Percentiles rank a stretch among this genome's conserved stretches.
Evolutionary conservation across 1,284 basidiomycete species (phyloP).

Genomic region (Melanopsichium pennsylvanicum): DNA sequence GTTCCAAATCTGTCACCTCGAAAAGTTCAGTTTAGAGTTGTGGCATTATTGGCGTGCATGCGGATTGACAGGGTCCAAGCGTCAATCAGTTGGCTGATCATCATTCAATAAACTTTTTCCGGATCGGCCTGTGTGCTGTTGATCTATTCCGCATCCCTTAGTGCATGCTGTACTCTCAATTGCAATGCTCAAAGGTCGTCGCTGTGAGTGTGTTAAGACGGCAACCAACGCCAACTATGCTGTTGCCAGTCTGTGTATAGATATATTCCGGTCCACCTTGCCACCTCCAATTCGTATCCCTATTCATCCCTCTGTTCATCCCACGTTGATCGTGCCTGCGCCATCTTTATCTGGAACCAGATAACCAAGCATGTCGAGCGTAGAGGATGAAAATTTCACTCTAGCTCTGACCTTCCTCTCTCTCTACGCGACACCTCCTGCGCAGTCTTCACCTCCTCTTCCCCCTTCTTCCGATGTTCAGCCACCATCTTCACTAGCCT

Average conservation of each 20-base stretch:
- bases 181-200: too few relatives aligned
- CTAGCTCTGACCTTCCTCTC: conserved; percentile 14
- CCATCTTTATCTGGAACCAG: too few relatives aligned
- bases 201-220: too few relatives aligned
- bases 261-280: too few relatives aligned
- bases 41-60: conserved; percentile 4
- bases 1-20: too few relatives aligned
- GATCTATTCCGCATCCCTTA: too few relatives aligned
- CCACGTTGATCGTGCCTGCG: too few relatives aligned
- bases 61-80: not conserved
- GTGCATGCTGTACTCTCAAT: too few relatives aligned
- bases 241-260: too few relatives aligned
- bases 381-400: not conserved
- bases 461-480: not conserved
- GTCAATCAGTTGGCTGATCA: not conserved
- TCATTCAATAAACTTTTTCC: not conserved
- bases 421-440: not conserved
- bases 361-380: not conserved
- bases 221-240: too few relatives aligned
- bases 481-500: not conserved
- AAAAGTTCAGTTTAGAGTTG: not conserved
- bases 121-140: too few relatives aligned
- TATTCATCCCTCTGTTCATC: not conserved
- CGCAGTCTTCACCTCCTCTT: not conserved
- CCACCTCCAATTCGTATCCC: too few relatives aligned